Evolutionary conservation across 306 rosid genomes (phyloP).

Genomic region (Hippophae rhamnoides): DNA sequence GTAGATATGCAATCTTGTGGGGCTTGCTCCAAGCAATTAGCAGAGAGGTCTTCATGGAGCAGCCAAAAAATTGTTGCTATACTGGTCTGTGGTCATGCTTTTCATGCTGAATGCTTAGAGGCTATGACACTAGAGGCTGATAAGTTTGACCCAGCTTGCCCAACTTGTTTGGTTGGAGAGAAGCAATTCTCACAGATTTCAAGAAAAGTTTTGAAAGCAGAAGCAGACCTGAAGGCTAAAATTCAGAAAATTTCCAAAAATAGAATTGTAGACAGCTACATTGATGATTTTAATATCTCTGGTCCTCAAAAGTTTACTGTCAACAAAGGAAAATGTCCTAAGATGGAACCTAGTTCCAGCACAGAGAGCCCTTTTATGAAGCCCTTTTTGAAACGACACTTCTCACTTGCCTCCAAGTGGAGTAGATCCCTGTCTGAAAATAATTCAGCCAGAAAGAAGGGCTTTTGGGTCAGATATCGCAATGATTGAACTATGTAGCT

Average conservation of each 20-base stretch:
- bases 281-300: conserved; percentile 42
- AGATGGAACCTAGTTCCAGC: conserved; percentile 63
- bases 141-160: conserved; percentile 70
- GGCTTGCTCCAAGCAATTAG: conserved; percentile 54
- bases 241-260: conserved; percentile 52
- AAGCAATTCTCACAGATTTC: conserved; percentile 48
- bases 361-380: conserved; percentile 42
- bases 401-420: conserved; percentile 72
- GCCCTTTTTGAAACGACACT: conserved; percentile 61
- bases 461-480: conserved; percentile 52
- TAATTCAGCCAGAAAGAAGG: conserved; percentile 55
- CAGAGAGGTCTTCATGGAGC: conserved; percentile 64
- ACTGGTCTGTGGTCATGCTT: conserved; percentile 64
- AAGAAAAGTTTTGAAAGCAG: conserved; percentile 36
- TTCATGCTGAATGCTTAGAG: conserved; percentile 82
- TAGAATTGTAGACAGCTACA: conserved; percentile 68
- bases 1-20: conserved; percentile 67
- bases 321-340: conserved; percentile 39
- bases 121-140: conserved; percentile 51
- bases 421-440: conserved; percentile 46
- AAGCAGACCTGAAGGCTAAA: conserved; percentile 54
- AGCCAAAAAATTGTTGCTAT: conserved; percentile 59
- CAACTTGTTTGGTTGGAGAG: conserved; percentile 60
- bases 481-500: conserved; percentile 26
- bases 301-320: conserved; percentile 31